These are phyloP conservation scores for Hericium rajendrae DNA, from an alignment of 768 basidiomycete genomes.

Conservation along the genomic window DNA sequence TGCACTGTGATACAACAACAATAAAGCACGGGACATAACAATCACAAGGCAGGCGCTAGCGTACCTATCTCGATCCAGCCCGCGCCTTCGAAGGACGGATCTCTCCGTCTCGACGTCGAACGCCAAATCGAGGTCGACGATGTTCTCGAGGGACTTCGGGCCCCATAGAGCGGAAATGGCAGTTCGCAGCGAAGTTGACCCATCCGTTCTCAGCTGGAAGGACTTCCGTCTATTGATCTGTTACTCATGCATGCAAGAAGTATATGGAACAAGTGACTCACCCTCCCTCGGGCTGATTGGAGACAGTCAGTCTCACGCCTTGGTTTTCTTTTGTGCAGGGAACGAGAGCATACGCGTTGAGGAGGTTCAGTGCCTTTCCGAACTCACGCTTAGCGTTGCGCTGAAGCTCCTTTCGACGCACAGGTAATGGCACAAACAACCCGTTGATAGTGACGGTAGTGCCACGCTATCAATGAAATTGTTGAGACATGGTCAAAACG, in stretches of 20 bases:
- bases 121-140: constrained; percentile 62
- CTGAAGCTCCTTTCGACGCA: constrained; percentile 86
- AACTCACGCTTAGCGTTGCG: constrained; percentile 86
- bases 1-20: constrained; percentile 8
- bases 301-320: constrained; percentile 67
- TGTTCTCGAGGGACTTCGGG: constrained; percentile 62
- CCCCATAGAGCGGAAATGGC: constrained; percentile 80
- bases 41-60: neutral
- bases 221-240: constrained; percentile 40
- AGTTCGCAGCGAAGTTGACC: constrained; percentile 47
- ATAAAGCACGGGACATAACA: too few species aligned
- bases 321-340: constrained; percentile 51
- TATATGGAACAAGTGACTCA: constrained; percentile 25
- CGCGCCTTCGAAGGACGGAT: constrained; percentile 33
- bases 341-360: constrained; percentile 85
- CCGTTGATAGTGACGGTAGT: constrained; percentile 69
- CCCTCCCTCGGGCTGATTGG: constrained; percentile 64
- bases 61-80: constrained; percentile 8
- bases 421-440: constrained; percentile 77
- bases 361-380: constrained; percentile 67
- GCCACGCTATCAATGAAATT: constrained; percentile 50
- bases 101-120: constrained; percentile 66
- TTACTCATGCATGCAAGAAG: neutral
- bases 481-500: neutral
- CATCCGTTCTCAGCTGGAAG: constrained; percentile 65